phyloP scores from a whole-genome alignment of 2,329 filamentous ascomycete genomes.

The Fusarium algeriense region DNA sequence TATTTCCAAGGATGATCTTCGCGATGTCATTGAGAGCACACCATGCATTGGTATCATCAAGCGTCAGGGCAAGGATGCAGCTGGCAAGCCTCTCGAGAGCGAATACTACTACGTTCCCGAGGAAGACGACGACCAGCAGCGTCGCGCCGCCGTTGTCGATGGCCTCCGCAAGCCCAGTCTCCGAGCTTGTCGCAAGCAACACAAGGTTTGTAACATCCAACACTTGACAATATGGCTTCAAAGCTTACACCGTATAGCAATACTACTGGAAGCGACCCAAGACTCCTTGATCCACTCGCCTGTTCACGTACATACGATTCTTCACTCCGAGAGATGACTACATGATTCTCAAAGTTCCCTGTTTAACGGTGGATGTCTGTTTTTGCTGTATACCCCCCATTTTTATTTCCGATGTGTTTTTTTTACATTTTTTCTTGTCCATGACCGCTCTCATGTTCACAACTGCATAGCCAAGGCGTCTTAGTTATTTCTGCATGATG shows the following conservation, averaged over 20 bases:
- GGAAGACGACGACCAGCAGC: constrained; percentile 81
- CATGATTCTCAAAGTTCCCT: constrained; percentile 18
- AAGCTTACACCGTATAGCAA: constrained; percentile 62
- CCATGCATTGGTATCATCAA: constrained; percentile 88
- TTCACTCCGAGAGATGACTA: constrained; percentile 19
- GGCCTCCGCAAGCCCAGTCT: constrained; percentile 90
- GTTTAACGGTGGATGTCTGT: constrained; percentile 31
- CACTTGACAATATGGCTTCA: neutral
- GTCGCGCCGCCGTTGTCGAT: constrained; percentile 85
- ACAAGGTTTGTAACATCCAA: constrained; percentile 77
- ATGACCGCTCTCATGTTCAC: constrained; percentile 29
- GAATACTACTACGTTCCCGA: constrained; percentile 98
- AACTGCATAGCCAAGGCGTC: constrained; percentile 47
- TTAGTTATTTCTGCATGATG: constrained; percentile 38
- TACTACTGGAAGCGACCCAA: constrained; percentile 76
- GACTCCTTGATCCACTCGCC: constrained; percentile 61
- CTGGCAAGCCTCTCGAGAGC: constrained; percentile 91
- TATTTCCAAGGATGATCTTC: constrained; percentile 73
- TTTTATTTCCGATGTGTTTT: constrained; percentile 4
- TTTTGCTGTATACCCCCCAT: constrained; percentile 45
- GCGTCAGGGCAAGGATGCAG: constrained; percentile 94
- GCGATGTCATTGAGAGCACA: constrained; percentile 77
- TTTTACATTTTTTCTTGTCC: constrained; percentile 9
- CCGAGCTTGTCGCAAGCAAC: constrained; percentile 90
- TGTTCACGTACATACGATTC: constrained; percentile 28